Base-by-base conservation (phyloP, 371 early-diverging fungal species). In the Lichtheimia ornata region DNA sequence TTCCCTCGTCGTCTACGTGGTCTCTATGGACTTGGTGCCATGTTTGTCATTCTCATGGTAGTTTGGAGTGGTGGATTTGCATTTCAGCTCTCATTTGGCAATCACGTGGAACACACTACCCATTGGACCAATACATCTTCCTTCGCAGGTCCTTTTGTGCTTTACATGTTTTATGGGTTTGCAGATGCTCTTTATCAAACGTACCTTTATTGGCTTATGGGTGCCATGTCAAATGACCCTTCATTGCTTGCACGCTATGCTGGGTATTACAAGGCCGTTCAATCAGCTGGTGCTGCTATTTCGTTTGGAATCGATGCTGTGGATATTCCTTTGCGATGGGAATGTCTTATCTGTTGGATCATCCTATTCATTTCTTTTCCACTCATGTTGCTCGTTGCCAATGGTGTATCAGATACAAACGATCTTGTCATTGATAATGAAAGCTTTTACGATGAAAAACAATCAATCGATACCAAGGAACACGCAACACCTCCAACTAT, bases 161-260 rank as follows among this genome's bases (percentile, higher is more conserved):
- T 92, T 24, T 91, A 85, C 68, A 60, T 89, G 53, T n/a, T 81
- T 28, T 89, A 87, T 63, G 92, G 92, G 13, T 59, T 88, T 12
- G 67, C 71, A 18, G 92, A 92, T 74, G 85, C 91, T 25, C 70
- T 89, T 60, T 87, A 83, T 70, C 91, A 91, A 71, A 79, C 83
- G 30, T 84, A 84, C 59, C 79, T 86, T 40, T 89, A 91, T 79
- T 92, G 92, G 91, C 65, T 92, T 42, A 88, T 91, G 80, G 91
- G 92, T 11, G 84, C 91, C 50, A 79, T 89, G 55, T 81, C 88
- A 28, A 90, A 90, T 70, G 88, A 92, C 45, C 77, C 85, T 64
- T 72, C 80, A 57, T 60, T 80, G 35, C 77, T 90, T 24, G 83
- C 92, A 44, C 81, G 88, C 28, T 92, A 87, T 65, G 86, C 89